These are phyloP conservation scores for Kalmusia sp. DNA, from an alignment of 2,329 filamentous ascomycete genomes.

Conservation along the genomic window DNA sequence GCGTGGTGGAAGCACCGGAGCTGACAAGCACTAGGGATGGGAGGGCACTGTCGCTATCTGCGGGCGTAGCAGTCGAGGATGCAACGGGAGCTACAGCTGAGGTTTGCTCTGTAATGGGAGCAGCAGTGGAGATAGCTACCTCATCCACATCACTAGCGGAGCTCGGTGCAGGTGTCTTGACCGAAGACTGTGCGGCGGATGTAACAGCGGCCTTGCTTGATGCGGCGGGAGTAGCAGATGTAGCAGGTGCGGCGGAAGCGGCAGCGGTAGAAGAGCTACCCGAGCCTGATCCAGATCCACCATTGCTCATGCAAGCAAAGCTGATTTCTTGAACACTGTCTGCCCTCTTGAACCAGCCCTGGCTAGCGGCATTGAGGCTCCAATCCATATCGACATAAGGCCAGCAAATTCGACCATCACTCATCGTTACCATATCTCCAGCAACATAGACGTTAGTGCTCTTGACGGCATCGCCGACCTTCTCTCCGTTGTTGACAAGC, in stretches of 20 bases:
- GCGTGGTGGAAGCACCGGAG: conserved; percentile 26
- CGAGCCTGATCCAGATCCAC: conserved; percentile 15
- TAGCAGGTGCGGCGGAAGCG: conserved; percentile 12
- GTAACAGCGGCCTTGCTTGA: conserved; percentile 13
- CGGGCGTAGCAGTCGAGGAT: conserved; percentile 7
- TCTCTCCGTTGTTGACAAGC: conserved; percentile 60
- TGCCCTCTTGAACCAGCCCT: conserved; percentile 32
- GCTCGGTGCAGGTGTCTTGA: background rate
- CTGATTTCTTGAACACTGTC: conserved; percentile 54
- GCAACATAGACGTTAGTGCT: conserved; percentile 64
- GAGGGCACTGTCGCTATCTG: conserved; percentile 8
- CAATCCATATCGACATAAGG: conserved; percentile 66
- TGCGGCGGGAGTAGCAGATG: conserved; percentile 9
- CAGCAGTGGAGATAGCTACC: conserved; percentile 7
- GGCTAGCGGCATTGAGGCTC: conserved; percentile 51
- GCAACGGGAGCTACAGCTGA: conserved; percentile 11
- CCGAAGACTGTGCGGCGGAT: conserved; percentile 10
- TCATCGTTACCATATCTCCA: conserved; percentile 68
- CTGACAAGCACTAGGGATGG: conserved; percentile 26
- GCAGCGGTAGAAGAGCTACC: background rate
- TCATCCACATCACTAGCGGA: background rate
- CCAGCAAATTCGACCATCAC: conserved; percentile 67
- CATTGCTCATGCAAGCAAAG: conserved; percentile 58
- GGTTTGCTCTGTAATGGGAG: background rate
- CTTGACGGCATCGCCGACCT: conserved; percentile 59